Evolutionary conservation across 2,329 filamentous ascomycete species (phyloP).

Genomic region (Annulohypoxylon truncatum): DNA sequence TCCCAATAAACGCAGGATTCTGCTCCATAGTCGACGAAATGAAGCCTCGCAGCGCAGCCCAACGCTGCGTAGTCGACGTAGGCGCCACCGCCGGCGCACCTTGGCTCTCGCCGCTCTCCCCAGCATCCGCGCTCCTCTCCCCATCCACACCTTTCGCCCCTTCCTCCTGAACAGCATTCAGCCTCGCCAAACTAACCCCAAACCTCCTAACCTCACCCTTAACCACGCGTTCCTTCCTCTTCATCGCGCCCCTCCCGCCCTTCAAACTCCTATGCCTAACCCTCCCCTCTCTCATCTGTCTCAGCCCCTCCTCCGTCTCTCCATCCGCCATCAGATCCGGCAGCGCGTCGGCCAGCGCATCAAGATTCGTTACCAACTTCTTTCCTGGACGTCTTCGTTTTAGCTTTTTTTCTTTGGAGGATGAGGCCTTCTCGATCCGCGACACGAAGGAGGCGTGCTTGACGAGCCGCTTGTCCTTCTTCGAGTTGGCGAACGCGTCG

Average conservation of each 20-base stretch:
- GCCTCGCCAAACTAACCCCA: conserved; percentile 81
- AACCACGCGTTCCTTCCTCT: conserved; percentile 84
- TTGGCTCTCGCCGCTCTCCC: too few relatives aligned
- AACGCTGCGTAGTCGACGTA: conserved; percentile 67
- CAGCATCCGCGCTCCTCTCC: not conserved
- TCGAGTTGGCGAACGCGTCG: conserved; percentile 74
- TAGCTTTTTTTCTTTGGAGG: conserved; percentile 54
- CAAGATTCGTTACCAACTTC: conserved; percentile 81
- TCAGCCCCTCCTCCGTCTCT: conserved; percentile 58
- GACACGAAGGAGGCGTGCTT: conserved; percentile 84
- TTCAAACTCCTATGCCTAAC: conserved; percentile 80
- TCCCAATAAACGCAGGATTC: conserved; percentile 76
- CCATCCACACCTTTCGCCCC: conserved; percentile 14
- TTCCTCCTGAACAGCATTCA: conserved; percentile 60
- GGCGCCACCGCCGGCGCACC: conserved; percentile 37
- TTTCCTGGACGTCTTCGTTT: conserved; percentile 65
- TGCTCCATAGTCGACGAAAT: conserved; percentile 91
- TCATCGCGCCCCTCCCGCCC: conserved; percentile 81
- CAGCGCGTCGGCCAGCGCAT: conserved; percentile 82
- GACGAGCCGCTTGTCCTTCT: conserved; percentile 85
- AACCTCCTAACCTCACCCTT: conserved; percentile 86
- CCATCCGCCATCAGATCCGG: conserved; percentile 68
- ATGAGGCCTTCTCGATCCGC: conserved; percentile 75
- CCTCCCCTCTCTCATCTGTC: conserved; percentile 64
- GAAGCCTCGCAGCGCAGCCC: conserved; percentile 84